phyloP scores from a whole-genome alignment of 306 rosid species.

The Medicago arabica region DNA sequence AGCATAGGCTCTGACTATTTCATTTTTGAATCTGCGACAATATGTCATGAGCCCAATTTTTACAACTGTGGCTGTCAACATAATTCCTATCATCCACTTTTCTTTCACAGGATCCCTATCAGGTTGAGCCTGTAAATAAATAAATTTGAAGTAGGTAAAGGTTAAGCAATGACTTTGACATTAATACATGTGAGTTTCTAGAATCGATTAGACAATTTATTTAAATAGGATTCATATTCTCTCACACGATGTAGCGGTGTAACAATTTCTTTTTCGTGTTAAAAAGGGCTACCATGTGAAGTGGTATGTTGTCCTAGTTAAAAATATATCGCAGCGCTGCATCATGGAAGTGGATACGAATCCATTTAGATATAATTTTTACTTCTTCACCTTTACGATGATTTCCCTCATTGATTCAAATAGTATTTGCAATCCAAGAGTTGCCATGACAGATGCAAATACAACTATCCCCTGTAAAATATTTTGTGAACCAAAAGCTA shows the following conservation, averaged over 20 bases:
- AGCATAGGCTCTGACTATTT: slow-evolving; percentile 84
- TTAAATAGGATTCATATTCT: not conserved
- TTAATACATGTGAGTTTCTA: not conserved
- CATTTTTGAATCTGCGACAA: slow-evolving; percentile 82
- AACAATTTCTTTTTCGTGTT: not conserved
- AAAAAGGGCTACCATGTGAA: no score
- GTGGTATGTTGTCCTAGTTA: not conserved
- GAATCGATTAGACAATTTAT: not conserved
- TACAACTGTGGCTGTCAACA: slow-evolving; percentile 69
- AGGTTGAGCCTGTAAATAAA: slow-evolving; percentile 63
- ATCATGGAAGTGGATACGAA: not conserved
- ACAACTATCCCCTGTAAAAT: slow-evolving; percentile 80
- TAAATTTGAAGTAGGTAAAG: not conserved
- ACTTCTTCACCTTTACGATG: slow-evolving; percentile 58
- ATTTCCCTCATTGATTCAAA: slow-evolving; percentile 79
- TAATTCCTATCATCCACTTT: slow-evolving; percentile 90
- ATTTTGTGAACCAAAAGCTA: slow-evolving; percentile 14
- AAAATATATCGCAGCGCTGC: not conserved
- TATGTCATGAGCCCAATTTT: slow-evolving; percentile 69
- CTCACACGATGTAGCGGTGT: not conserved
- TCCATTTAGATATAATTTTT: not conserved
- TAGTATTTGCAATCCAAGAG: slow-evolving; percentile 88
- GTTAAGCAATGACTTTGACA: not conserved
- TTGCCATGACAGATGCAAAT: slow-evolving; percentile 92
- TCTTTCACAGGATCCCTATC: slow-evolving; percentile 68